These are phyloP conservation scores for Aspergillus fumigatiaffinis DNA, from an alignment of 2,329 filamentous ascomycete species.

Conservation along the genomic window DNA sequence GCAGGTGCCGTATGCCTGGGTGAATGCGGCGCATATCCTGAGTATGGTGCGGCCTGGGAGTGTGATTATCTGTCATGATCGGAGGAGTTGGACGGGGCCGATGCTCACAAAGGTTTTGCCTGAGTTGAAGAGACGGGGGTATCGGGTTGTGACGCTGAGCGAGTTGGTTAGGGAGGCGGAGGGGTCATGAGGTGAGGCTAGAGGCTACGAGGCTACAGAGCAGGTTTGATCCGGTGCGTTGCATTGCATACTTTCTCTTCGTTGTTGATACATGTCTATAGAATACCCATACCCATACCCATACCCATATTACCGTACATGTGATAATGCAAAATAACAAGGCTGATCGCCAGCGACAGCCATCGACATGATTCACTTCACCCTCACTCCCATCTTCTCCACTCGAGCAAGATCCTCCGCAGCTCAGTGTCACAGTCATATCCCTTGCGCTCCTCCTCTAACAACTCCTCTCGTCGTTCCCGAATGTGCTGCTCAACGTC, in stretches of 20 bases:
- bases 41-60: constrained; percentile 73
- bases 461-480: constrained; percentile 51
- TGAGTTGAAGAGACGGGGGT: constrained; percentile 66
- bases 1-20: constrained; percentile 65
- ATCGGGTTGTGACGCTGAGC: constrained; percentile 66
- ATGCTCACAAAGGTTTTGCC: constrained; percentile 73
- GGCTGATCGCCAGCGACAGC: not conserved
- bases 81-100: constrained; percentile 74
- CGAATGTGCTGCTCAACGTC: constrained; percentile 59
- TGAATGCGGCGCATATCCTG: constrained; percentile 76
- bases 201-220: not conserved
- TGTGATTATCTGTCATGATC: constrained; percentile 82
- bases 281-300: not conserved
- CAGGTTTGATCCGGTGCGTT: not conserved
- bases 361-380: constrained; percentile 6
- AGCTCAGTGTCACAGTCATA: constrained; percentile 49
- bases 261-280: constrained; percentile 4
- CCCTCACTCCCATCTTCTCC: constrained; percentile 54
- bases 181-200: not conserved
- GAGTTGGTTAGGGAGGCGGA: constrained; percentile 52
- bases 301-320: not conserved
- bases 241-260: not conserved
- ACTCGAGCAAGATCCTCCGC: constrained; percentile 48
- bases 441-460: constrained; percentile 56
- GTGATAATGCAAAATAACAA: not conserved